A percentile compares a stretch with the other conserved stretches of the same genome.
phyloP scores from a whole-genome alignment of 176 grass and related monocot genomes.

The Triticum monococcum region DNA sequence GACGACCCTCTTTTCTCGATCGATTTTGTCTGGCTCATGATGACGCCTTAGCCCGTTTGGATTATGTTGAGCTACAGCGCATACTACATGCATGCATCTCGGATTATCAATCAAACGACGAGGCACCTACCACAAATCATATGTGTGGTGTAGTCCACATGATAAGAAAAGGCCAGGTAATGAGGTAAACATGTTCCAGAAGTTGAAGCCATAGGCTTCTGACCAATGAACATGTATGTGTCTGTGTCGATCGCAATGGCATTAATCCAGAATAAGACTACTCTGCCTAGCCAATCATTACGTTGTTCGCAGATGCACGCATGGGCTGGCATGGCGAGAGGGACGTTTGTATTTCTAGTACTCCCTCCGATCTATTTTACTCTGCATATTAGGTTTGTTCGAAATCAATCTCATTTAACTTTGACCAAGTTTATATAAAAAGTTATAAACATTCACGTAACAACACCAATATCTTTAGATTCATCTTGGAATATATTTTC shows the following conservation, averaged over 20 bases:
- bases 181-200: too few relatives aligned
- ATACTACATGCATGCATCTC: neutral
- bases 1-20: neutral
- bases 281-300: neutral
- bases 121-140: neutral
- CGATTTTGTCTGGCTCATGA: neutral
- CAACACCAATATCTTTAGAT: too few relatives aligned
- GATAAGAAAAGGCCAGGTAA: neutral
- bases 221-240: neutral
- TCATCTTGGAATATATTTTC: too few relatives aligned
- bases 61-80: neutral
- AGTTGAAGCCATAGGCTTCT: neutral
- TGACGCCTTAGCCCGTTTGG: neutral
- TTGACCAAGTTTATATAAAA: too few relatives aligned
- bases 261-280: slow-evolving; percentile 5
- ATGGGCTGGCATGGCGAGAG: neutral
- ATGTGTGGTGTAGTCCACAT: neutral
- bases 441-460: too few relatives aligned
- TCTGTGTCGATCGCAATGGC: neutral
- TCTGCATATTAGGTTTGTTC: too few relatives aligned
- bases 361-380: too few relatives aligned
- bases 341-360: neutral
- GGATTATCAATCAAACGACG: neutral
- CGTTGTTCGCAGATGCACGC: neutral
- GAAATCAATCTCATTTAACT: too few relatives aligned